Base-by-base conservation (phyloP, 495 filamentous ascomycete genomes). In the Penicillium riverlandense region DNA sequence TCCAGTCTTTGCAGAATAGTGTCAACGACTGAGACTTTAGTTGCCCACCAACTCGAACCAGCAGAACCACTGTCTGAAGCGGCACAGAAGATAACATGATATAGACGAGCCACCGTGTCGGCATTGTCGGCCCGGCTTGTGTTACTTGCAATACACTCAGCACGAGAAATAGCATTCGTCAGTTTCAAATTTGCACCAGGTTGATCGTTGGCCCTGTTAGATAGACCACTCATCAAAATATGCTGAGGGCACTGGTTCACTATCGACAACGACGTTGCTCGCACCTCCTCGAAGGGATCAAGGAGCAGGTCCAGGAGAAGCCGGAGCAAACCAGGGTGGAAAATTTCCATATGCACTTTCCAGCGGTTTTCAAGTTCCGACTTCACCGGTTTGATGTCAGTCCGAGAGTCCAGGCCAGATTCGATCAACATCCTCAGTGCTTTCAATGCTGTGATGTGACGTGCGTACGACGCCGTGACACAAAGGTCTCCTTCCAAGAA, bases 271-370 rank as follows among this genome's bases (percentile, higher is more conserved):
- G 92, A 77, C 1, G 68, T 67, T 33, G 77, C 77, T 47, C 92
- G 76, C 9, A 97, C 85, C 66, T 98, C 92, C 47, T 98, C 92
- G 54, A 91, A 98, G 0, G 91, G 86, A 55, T 97, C 84, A 37
- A 92, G 65, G 1, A 95, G 53, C 8, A 92, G 77, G 58, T 96
- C 88, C 5, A 89, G 54, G 7, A 96, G 65, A 13, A 82, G 52
- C 29, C 75, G 55, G 11, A 74, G 50, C 37, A 79, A 51, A 3
- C 49, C 52, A 0, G 52, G 61, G n/a, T 72, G 71, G 29, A 85
- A 74, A 38, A 89, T 72, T 2, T 71, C 68, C n/a, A 76, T 37
- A 15, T 73, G 61, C 29, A 70, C 57, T n/a, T 68, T 65, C 78
- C 78, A 82, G n/a, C 41, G 34, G 7, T 45, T 53, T 41, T 60